Conservation (phyloP, 352 stramenopile species). For the Phytophthora tentaculata region DNA sequence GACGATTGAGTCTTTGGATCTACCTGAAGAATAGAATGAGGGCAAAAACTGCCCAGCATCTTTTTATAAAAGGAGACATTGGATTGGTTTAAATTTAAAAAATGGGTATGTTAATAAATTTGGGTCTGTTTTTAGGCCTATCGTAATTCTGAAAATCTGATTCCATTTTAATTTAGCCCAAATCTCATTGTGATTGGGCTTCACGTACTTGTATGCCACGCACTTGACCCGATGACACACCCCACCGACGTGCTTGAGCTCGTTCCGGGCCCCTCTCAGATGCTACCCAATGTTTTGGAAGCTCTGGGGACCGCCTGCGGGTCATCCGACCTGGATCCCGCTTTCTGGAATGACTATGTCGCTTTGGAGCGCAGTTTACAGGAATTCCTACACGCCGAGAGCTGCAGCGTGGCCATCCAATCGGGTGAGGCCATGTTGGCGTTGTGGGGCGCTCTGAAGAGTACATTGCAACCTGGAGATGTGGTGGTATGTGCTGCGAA, state of each 20-base stretch:
- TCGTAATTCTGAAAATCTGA: slow-evolving; percentile 24
- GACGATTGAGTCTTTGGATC: slow-evolving; percentile 33
- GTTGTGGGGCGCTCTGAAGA: slow-evolving; percentile 64
- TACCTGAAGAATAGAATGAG: slow-evolving; percentile 25
- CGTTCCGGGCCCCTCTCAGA: slow-evolving; percentile 49
- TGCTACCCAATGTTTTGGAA: slow-evolving; percentile 45
- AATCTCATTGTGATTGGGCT: not conserved
- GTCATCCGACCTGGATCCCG: slow-evolving; percentile 54
- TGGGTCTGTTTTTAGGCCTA: not conserved
- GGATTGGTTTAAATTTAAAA: slow-evolving; percentile 12
- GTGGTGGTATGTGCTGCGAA: slow-evolving; percentile 55
- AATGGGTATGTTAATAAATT: not conserved
- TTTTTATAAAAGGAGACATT: too few species aligned
- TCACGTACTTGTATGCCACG: slow-evolving; percentile 8
- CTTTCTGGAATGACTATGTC: slow-evolving; percentile 65
- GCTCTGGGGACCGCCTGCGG: slow-evolving; percentile 42
- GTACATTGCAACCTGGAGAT: slow-evolving; percentile 44
- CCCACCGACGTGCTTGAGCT: slow-evolving; percentile 32
- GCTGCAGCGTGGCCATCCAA: slow-evolving; percentile 50
- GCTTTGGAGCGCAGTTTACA: slow-evolving; percentile 44
- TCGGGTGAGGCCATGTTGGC: slow-evolving; percentile 67
- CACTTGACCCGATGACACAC: slow-evolving; percentile 16
- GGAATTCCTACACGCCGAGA: slow-evolving; percentile 40
- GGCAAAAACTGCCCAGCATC: slow-evolving; percentile 1
- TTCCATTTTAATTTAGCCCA: slow-evolving; percentile 11